These are phyloP conservation scores for Crithidia sp. DNA, from an alignment of 208 protist species.

Conservation along the genomic window DNA sequence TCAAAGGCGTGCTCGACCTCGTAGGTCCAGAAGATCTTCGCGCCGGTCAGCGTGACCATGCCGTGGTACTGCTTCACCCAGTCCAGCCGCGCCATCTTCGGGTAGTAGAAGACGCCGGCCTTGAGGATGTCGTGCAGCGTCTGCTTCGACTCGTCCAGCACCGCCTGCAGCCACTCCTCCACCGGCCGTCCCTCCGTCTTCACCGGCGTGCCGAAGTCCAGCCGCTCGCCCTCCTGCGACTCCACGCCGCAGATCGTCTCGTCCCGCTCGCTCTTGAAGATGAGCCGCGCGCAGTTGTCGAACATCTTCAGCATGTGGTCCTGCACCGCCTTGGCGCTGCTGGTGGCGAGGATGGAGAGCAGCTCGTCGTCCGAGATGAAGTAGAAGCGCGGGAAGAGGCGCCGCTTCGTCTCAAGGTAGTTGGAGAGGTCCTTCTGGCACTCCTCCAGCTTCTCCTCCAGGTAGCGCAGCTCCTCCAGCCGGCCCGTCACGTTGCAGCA, in stretches of 20 bases:
- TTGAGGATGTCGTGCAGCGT: conserved; percentile 97
- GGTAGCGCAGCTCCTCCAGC: conserved; percentile 92
- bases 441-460: conserved; percentile 95
- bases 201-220: conserved; percentile 92
- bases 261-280: conserved; percentile 94
- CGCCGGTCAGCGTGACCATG: conserved; percentile 95
- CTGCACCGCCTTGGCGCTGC: conserved; percentile 95
- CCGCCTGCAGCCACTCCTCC: conserved; percentile 97
- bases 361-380: conserved; percentile 99
- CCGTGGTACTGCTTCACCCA: conserved; percentile 97
- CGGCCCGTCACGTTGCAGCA: conserved; percentile 92
- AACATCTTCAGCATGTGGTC: conserved; percentile 99
- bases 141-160: conserved; percentile 95
- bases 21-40: conserved; percentile 99
- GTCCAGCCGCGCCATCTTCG: conserved; percentile 90
- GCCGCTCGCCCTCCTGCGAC: conserved; percentile 96
- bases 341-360: conserved; percentile 97
- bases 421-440: conserved; percentile 98
- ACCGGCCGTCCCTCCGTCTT: conserved; percentile 92
- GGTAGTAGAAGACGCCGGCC: conserved; percentile 97
- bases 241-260: conserved; percentile 95
- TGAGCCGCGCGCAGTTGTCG: conserved; percentile 95
- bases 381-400: conserved; percentile 98
- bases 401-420: conserved; percentile 98
- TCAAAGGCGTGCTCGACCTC: conserved; percentile 97